Conservation (phyloP, 441 rosid genomes). For the Erysimum cheiri region DNA sequence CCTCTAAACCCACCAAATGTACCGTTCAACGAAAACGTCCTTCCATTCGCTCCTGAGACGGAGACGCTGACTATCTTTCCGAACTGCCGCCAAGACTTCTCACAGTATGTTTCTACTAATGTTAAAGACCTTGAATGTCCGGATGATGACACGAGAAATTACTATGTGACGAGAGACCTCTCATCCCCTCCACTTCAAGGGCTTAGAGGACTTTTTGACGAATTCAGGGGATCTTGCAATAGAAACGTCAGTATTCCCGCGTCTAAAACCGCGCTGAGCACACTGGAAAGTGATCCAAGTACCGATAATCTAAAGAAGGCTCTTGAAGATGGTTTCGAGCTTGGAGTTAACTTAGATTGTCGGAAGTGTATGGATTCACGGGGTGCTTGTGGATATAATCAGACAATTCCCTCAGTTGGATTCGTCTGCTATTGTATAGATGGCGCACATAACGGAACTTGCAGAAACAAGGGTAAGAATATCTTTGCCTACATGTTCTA, state of each 20-base stretch:
- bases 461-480: constrained; percentile 9
- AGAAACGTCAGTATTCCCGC: constrained; percentile 38
- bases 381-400: constrained; percentile 55
- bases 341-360: constrained; percentile 46
- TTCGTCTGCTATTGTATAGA: constrained; percentile 51
- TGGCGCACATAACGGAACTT: neutral
- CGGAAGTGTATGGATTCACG: constrained; percentile 1
- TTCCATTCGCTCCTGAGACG: constrained; percentile 1
- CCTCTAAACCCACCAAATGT: neutral
- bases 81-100: neutral
- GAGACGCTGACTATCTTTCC: constrained; percentile 35
- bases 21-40: neutral
- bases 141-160: neutral
- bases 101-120: neutral
- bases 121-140: neutral
- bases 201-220: fast-evolving
- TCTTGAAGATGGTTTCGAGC: constrained; percentile 47
- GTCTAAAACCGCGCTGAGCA: neutral
- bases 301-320: constrained; percentile 18
- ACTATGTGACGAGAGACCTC: constrained; percentile 29
- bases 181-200: fast-evolving
- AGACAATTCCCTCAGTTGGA: neutral
- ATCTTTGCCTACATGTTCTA: neutral
- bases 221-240: constrained; percentile 1
- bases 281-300: fast-evolving